These are phyloP conservation scores for Daedaleopsis nitida DNA, from an alignment of 768 basidiomycete species.

Conservation along the genomic window DNA sequence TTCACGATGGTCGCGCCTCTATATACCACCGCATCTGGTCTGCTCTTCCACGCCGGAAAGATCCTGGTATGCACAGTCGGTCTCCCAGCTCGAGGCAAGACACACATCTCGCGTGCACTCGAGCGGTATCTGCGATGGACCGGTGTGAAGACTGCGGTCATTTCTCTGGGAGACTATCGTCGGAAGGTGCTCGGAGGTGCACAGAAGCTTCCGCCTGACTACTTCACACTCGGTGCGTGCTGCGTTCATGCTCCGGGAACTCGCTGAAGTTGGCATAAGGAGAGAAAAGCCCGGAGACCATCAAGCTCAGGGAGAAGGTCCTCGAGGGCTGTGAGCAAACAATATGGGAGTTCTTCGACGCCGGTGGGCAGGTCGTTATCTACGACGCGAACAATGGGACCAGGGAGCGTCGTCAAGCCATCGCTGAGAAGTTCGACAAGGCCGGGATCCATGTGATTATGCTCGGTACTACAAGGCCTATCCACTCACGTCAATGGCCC, in stretches of 20 bases:
- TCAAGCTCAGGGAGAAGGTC: conserved; percentile 71
- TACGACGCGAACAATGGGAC: conserved; percentile 98
- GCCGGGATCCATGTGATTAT: conserved; percentile 91
- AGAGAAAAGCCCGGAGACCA: conserved; percentile 79
- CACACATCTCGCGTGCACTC: conserved; percentile 92
- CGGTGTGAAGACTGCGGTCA: conserved; percentile 94
- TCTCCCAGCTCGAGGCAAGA: conserved; percentile 93
- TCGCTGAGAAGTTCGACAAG: conserved; percentile 86
- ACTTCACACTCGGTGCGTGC: conserved; percentile 77
- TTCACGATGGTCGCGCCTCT: conserved; percentile 85
- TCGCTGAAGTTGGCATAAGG: conserved; percentile 39
- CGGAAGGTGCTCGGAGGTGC: conserved; percentile 88
- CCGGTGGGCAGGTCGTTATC: conserved; percentile 93
- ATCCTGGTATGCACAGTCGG: conserved; percentile 93
- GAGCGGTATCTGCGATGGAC: conserved; percentile 99
- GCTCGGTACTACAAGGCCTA: conserved; percentile 59
- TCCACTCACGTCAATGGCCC: neutral
- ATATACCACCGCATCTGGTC: conserved; percentile 87
- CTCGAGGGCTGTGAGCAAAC: conserved; percentile 84
- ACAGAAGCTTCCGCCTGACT: conserved; percentile 86
- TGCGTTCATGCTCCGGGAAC: neutral
- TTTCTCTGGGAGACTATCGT: conserved; percentile 94
- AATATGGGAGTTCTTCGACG: conserved; percentile 86
- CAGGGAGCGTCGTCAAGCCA: conserved; percentile 58
- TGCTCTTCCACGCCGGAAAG: conserved; percentile 92